Conservation (phyloP, 2,329 filamentous ascomycete species). For the Penicillium griseofulvum region DNA sequence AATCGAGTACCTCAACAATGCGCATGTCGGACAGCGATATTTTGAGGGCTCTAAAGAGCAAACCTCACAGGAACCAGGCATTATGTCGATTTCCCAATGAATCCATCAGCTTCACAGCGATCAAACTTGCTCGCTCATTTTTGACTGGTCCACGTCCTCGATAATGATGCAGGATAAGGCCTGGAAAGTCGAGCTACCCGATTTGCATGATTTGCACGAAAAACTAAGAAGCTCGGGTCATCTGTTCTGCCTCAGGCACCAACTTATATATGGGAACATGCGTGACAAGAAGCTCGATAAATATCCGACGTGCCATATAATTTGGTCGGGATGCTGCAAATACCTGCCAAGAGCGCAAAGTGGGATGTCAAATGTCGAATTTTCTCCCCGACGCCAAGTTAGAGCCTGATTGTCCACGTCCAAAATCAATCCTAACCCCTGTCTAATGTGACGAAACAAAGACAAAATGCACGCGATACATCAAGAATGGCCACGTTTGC, state of each 20-base stretch:
- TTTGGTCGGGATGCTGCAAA: constrained; percentile 17
- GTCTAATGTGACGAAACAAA: constrained; percentile 24
- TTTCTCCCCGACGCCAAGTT: neutral
- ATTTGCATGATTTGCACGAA: constrained; percentile 3
- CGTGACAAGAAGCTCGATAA: neutral
- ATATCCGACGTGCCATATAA: neutral
- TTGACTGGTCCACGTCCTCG: constrained; percentile 4
- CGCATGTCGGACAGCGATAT: constrained; percentile 42
- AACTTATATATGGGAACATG: neutral
- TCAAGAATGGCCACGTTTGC: constrained; percentile 22
- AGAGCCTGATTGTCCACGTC: constrained; percentile 4
- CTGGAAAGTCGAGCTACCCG: neutral
- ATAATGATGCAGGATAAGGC: constrained; percentile 1
- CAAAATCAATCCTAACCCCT: constrained; percentile 1
- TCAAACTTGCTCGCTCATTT: constrained; percentile 18
- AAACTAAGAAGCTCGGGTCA: constrained; percentile 9
- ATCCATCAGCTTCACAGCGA: constrained; percentile 10
- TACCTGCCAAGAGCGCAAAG: constrained; percentile 19
- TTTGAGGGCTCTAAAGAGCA: constrained; percentile 38
- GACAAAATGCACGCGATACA: constrained; percentile 19
- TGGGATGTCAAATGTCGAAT: constrained; percentile 17
- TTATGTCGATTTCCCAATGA: constrained; percentile 19
- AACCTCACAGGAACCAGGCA: constrained; percentile 38
- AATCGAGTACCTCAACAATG: constrained; percentile 35
- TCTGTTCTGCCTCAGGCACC: constrained; percentile 7